Percentiles rank a stretch among this genome's conserved stretches.
Evolutionary conservation across 306 rosid species (phyloP).

Genomic region (Rosa lucieae): DNA sequence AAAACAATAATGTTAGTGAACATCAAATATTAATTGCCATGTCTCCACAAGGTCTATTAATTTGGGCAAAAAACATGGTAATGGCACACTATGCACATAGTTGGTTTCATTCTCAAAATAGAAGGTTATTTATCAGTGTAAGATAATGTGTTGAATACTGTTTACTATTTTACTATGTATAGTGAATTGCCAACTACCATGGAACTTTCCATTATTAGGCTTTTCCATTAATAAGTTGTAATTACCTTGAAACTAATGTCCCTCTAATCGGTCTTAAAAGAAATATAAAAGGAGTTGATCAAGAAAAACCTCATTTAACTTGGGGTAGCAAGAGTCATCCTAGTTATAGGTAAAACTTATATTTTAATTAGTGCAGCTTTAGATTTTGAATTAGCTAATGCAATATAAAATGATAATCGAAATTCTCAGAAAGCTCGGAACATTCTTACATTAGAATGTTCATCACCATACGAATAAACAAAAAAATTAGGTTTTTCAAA

Average conservation of each 20-base stretch:
- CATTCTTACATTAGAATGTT: conserved; percentile 27
- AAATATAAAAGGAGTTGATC: not conserved
- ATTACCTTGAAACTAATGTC: not conserved
- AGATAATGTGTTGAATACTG: not conserved
- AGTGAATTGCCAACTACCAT: not conserved
- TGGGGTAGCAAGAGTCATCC: not conserved
- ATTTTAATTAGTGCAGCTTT: not conserved
- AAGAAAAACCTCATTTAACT: not conserved
- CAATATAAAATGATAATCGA: conserved; percentile 10
- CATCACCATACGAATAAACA: not conserved
- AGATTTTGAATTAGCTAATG: not conserved
- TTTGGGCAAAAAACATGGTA: not conserved
- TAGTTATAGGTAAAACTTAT: not conserved
- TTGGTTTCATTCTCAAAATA: not conserved
- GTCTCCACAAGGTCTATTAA: not conserved
- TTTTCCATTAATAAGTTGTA: not conserved
- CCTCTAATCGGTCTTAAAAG: not conserved
- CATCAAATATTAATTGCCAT: not conserved
- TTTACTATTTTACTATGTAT: not conserved
- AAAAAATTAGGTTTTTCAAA: conserved; percentile 15
- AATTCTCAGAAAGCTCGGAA: conserved; percentile 12
- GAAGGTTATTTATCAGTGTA: not conserved
- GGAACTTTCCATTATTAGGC: not conserved
- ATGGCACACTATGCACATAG: not conserved
- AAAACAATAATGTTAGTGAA: conserved; percentile 4